A percentile compares a stretch with the other conserved stretches of the same genome.
These are phyloP conservation scores for Fraxinus dipetala DNA, from an alignment of 305 asterid genomes.

Conservation along the genomic window DNA sequence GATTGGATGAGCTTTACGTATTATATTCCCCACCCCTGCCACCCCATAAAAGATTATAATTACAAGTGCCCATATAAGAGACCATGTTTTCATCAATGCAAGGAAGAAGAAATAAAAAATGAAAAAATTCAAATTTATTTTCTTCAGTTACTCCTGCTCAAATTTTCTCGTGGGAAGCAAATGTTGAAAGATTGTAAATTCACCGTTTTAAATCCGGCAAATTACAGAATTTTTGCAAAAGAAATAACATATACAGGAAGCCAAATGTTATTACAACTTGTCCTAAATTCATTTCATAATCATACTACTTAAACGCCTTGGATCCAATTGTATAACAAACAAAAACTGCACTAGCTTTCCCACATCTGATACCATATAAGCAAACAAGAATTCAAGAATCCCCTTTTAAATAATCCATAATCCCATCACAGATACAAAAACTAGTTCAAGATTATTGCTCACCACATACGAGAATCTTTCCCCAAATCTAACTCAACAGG, in stretches of 20 bases:
- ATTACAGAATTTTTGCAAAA: slow-evolving; percentile 14
- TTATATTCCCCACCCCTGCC: neutral
- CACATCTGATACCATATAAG: neutral
- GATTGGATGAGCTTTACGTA: neutral
- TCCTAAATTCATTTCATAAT: neutral
- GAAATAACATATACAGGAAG: neutral
- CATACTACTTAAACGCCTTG: neutral
- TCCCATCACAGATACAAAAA: neutral
- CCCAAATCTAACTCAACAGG: slow-evolving; percentile 5
- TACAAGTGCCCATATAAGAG: neutral
- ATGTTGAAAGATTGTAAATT: neutral
- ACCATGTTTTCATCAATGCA: neutral
- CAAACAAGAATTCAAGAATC: neutral
- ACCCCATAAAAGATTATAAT: neutral
- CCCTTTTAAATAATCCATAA: neutral
- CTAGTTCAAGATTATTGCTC: neutral
- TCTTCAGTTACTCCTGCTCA: neutral
- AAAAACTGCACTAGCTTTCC: neutral
- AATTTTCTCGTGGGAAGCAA: neutral
- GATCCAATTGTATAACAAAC: neutral
- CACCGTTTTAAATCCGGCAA: neutral
- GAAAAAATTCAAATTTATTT: neutral
- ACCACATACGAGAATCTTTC: slow-evolving; percentile 7
- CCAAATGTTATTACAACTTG: neutral
- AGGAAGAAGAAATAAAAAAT: neutral